Evolutionary conservation across 306 rosid species (phyloP), one percentile per base, ranked within the genome.

Genomic region (Cicer pinnatifidum): DNA sequence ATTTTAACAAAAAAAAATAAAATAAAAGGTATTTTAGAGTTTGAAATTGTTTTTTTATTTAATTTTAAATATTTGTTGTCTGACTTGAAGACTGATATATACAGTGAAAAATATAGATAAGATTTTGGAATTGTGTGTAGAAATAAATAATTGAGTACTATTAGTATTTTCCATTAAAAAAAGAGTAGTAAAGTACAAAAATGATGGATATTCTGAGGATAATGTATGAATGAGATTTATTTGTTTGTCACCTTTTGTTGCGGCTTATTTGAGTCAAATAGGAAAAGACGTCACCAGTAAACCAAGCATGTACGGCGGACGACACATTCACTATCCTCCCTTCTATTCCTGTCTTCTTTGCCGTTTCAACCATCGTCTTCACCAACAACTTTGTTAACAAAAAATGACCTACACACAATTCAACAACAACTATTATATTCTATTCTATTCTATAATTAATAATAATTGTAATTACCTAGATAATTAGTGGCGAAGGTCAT

Each of bases 401-500:
- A 87, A 91, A 93, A 87, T 93, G 98, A 52, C 98, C 98, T 91
- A 75, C 35, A 28, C 35, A 50, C 3, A 37, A 2, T 35, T 33
- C 7, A 10, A 44, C n/a, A 28, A 2, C 33, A 28, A 28, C 33
- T 28, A 17, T 9, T 16, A 17, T 8, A 17, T 53, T 17, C 2
- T 16, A 52, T 0, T 17, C 19, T 17, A 20, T 17, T 17, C 19
- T 17, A 17, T 17, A 17, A 17, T 17, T 17, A 16, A 16, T 17
- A 17, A 17, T 17, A 17, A 17, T 17, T 17, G 19, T 19, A 48
- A 46, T 48, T 37, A 88, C 96, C 98, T 10, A 90, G 75, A 72
- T 87, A 92, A 77, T 92, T 92, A 45, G 98, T 92, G 45, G 97
- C 97, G n/a, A 92, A 92, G 56, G 98, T 89, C 90, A 88, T 88